Evolutionary conservation across 495 filamentous ascomycete species (phyloP).

Genomic region (Paragyromitra xinjiangensis): DNA sequence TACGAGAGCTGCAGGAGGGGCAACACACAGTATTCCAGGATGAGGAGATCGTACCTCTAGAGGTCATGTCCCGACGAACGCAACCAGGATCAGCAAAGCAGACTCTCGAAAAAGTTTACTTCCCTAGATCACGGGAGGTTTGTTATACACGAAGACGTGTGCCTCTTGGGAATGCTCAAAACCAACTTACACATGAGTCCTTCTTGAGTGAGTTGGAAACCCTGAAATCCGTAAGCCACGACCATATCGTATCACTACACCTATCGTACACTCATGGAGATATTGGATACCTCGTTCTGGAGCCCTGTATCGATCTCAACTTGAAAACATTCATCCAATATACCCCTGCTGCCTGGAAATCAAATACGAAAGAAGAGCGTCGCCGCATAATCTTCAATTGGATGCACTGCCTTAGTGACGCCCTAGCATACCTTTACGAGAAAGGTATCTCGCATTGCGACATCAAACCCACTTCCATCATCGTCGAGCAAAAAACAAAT

Average conservation of each 20-base stretch:
- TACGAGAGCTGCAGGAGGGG: constrained; percentile 74
- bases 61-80: constrained; percentile 67
- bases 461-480: constrained; percentile 83
- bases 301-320: constrained; percentile 76
- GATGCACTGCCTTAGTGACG: constrained; percentile 86
- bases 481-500: constrained; percentile 72
- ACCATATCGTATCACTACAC: constrained; percentile 82
- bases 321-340: constrained; percentile 80
- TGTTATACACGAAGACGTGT: constrained; percentile 77
- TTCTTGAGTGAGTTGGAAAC: constrained; percentile 74
- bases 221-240: constrained; percentile 72
- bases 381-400: constrained; percentile 77
- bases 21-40: constrained; percentile 76
- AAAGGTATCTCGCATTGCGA: constrained; percentile 77
- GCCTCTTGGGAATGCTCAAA: constrained; percentile 64
- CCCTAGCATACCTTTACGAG: constrained; percentile 77
- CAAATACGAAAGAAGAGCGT: constrained; percentile 74
- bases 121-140: constrained; percentile 67
- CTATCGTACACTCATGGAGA: constrained; percentile 80
- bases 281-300: constrained; percentile 78
- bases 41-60: constrained; percentile 81
- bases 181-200: constrained; percentile 69
- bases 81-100: constrained; percentile 59
- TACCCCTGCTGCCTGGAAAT: constrained; percentile 72
- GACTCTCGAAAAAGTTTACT: constrained; percentile 72